A percentile compares a stretch with the other conserved stretches of the same genome.
Conservation (phyloP, 495 filamentous ascomycete species). For the Aspergillus leporis region DNA sequence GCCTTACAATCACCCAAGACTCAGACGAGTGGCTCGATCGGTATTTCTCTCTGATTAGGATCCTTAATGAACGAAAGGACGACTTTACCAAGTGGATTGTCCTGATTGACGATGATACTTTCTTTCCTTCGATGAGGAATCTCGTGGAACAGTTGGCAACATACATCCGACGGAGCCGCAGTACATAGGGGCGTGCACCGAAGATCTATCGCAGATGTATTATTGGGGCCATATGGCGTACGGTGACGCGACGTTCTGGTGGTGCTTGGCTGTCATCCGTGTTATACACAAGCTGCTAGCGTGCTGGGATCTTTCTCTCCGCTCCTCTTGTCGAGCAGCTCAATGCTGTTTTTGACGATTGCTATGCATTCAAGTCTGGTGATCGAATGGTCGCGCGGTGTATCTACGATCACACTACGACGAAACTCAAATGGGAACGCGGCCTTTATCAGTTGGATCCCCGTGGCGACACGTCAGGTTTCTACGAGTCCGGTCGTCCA, state of each 20-base stretch:
- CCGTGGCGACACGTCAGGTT: slow-evolving; percentile 50
- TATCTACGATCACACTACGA: slow-evolving; percentile 49
- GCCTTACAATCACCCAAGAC: slow-evolving; percentile 50
- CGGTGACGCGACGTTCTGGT: too few relatives aligned
- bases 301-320: slow-evolving; percentile 60
- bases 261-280: too few relatives aligned
- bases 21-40: slow-evolving; percentile 49
- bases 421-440: slow-evolving; percentile 50
- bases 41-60: slow-evolving; percentile 58
- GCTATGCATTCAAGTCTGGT: slow-evolving; percentile 40
- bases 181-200: slow-evolving; percentile 58
- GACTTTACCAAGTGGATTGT: slow-evolving; percentile 51
- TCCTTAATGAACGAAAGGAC: slow-evolving; percentile 25
- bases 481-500: slow-evolving; percentile 56
- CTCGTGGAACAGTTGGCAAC: slow-evolving; percentile 44
- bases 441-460: slow-evolving; percentile 55
- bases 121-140: slow-evolving; percentile 54
- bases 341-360: slow-evolving; percentile 33
- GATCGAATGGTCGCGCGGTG: slow-evolving; percentile 54
- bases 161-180: slow-evolving; percentile 47
- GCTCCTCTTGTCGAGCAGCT: slow-evolving; percentile 45
- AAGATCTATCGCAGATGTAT: slow-evolving; percentile 49
- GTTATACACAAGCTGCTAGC: too few relatives aligned
- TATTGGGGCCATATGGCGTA: slow-evolving; percentile 50
- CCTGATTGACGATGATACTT: slow-evolving; percentile 71